Evolutionary conservation across 768 basidiomycete species (phyloP), one percentile per base, ranked within the genome.

Genomic region (Coprinellus micaceus): DNA sequence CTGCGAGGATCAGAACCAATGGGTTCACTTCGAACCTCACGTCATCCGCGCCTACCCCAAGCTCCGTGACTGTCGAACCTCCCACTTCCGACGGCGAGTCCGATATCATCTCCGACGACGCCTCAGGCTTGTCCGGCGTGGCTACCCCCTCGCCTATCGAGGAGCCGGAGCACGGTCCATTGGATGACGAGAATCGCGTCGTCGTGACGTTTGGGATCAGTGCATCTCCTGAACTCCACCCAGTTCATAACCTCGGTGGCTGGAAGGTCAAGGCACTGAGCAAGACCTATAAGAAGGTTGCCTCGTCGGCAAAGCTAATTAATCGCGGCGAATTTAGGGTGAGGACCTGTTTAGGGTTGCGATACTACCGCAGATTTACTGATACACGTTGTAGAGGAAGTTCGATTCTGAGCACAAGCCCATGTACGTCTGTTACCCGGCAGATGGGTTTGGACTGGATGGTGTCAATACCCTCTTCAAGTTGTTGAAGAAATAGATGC

Each of bases 381-480:
- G 41, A 59, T 37, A 28, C 12, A 21, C 44, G 54, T 48, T 53
- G 39, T 59, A 77, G 78, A 70, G 68, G 30, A 79, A 81, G 64
- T 81, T 82, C 49, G 74, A 78, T 45, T 67, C 77, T 10, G 64
- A 68, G 17, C 66, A 71, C 24, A 65, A 73, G 28, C 71, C 71
- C 2, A 79, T 80, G 74, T 82, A 80, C 58, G 75, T 81, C 9
- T 81, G 79, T 63, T 80, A 79, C 58, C 78, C 80, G 2, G 68
- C 73, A 2, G 72, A 82, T 10, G 77, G 74, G 1, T 79, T 81
- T 53, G 77, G 77, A 15, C 57, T 78, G 6, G 76, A 80, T 36
- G 75, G 76, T 5, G 72, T 77, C 43, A 74, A 77, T 41, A 69
- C 71, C 11, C 54, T 81, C 26, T 62, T 79, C 58, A 78, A 74